Evolutionary conservation across 2,329 filamentous ascomycete genomes (phyloP), one percentile per base, ranked within the genome.

Genomic region (Diaporthe sp.): DNA sequence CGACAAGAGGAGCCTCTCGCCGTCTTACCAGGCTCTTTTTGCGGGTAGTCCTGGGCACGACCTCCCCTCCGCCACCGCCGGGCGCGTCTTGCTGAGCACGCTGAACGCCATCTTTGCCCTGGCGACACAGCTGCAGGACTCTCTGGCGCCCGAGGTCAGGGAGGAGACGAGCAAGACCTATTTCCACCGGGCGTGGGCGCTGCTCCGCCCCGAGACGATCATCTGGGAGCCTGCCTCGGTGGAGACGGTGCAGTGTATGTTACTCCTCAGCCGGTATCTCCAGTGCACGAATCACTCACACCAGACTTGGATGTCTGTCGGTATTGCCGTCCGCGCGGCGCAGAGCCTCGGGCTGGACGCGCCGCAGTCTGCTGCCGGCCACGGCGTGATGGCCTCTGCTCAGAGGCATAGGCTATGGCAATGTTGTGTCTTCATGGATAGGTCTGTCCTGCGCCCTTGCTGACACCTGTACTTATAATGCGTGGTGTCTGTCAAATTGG

Each of bases 231-330:
- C 83, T 0, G 85, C 84, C 0, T 88, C 86, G 0, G 77, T 86
- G 0, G 85, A 85, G 58, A 73, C 87, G 1, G 85, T 89, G 1
- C 87, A 89, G 77, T 88, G 85, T 59, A 79, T 88, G 0, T 78
- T 89, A 0, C 79, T 89, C 7, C 86, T 87, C 75, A 86, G 85
- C 15, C 87, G 88, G 59, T 89, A 88, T 74, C 79, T 88, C 0
- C 87, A 88, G 58, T 87, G 87, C 61, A 88, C 87, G 0, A 84
- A 87, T 17, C 84, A 84, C 8, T 84, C 86, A 0, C 85, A 88
- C 74, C 85, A 87, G 74, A 88, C 86, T 1, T 89, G 87, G 87
- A 87, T 88, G 79, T 83, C 86, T 6, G 85, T 87, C 0, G 87
- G 87, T 0, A 81, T 86, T 5, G 87, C 86, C 0, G 84, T 88